Percentiles rank a stretch among this genome's conserved stretches.
Conservation (phyloP, 2,329 filamentous ascomycete genomes). For the Aspergillus sp. region DNA sequence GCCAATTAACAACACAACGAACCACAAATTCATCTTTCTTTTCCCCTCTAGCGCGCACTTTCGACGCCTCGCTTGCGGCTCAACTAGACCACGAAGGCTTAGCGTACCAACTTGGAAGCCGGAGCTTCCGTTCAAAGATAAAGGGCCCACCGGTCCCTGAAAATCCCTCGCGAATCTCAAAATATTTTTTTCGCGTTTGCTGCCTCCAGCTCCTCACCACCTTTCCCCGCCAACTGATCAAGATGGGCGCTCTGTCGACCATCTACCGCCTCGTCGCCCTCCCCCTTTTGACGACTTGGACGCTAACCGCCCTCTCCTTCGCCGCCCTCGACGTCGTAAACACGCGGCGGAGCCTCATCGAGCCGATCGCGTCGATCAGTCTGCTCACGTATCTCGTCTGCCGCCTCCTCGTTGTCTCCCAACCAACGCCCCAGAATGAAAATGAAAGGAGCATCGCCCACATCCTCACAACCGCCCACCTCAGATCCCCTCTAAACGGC, state of each 20-base stretch:
- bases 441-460: conserved; percentile 11
- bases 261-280: background rate
- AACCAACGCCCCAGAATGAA: background rate
- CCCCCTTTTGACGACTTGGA: conserved; percentile 21
- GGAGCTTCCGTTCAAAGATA: background rate
- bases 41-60: too few species aligned
- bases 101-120: background rate
- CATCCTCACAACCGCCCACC: conserved; percentile 18
- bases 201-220: background rate
- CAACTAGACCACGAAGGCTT: background rate
- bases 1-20: too few species aligned
- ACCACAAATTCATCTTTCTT: too few species aligned
- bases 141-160: background rate
- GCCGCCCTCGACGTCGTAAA: conserved; percentile 24
- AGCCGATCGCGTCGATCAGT: conserved; percentile 20
- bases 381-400: conserved; percentile 26
- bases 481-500: conserved; percentile 13
- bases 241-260: background rate
- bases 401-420: conserved; percentile 10
- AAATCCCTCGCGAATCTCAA: background rate
- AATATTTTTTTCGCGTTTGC: background rate
- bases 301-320: conserved; percentile 16
- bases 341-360: conserved; percentile 12
- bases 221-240: background rate
- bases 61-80: background rate